These are phyloP conservation scores for Ustilago sp. DNA, from an alignment of 1,284 basidiomycete species.

Conservation along the genomic window DNA sequence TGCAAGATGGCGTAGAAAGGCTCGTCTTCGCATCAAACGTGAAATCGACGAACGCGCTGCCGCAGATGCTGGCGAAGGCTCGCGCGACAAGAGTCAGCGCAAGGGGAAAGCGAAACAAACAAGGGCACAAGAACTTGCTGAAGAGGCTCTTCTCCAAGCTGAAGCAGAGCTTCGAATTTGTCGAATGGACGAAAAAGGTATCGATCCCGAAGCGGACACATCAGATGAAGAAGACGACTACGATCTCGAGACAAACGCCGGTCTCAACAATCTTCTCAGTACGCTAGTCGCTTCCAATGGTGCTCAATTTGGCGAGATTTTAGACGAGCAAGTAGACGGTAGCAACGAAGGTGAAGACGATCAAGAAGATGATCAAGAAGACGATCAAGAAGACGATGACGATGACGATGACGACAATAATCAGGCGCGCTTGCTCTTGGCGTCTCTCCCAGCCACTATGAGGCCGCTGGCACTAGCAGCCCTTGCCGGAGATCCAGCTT, in stretches of 20 bases:
- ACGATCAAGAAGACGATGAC: conserved; percentile 5
- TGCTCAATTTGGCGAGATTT: conserved; percentile 5
- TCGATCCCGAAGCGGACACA: conserved; percentile 44
- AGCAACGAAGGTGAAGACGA: conserved; percentile 20
- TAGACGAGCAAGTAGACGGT: conserved; percentile 13
- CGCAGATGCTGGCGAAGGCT: conserved; percentile 48
- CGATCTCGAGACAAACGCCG: conserved; percentile 31
- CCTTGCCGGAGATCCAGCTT: conserved; percentile 19
- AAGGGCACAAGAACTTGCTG: conserved; percentile 46
- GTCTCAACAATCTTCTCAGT: conserved; percentile 20
- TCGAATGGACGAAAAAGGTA: conserved; percentile 48
- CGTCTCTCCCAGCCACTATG: conserved; percentile 18
- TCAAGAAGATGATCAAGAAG: conserved; percentile 8
- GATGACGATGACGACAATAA: conserved; percentile 3
- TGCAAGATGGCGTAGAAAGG: conserved; percentile 60
- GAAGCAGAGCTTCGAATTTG: conserved; percentile 49
- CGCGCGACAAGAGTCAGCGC: conserved; percentile 32
- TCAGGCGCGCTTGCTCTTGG: conserved; percentile 17
- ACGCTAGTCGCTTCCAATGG: conserved; percentile 14
- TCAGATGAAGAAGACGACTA: conserved; percentile 46
- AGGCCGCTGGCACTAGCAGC: conserved; percentile 26
- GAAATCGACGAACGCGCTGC: conserved; percentile 58
- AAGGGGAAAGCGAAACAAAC: conserved; percentile 64
- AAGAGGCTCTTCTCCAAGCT: conserved; percentile 46
- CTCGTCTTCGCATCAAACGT: conserved; percentile 43